Evolutionary conservation across 345 rosid genomes (phyloP), one percentile per base, ranked within the genome.

Genomic region (Brassica carinata): DNA sequence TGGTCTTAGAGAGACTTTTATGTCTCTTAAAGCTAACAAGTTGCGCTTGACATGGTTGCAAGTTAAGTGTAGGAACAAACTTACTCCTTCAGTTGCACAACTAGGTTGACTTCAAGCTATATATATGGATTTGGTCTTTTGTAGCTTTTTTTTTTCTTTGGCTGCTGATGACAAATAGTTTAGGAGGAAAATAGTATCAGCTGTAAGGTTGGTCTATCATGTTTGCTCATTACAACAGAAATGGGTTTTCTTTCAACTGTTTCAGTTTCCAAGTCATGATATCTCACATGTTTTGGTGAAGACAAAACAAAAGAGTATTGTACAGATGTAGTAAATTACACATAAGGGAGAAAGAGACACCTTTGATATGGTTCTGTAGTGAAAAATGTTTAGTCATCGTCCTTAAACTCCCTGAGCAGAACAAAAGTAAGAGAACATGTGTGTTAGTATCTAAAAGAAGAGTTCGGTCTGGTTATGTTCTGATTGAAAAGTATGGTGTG

Each of bases 321-420:
- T 71, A 72, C 77, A 65, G 15, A 69, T 34, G n/a, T 23, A 15
- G 33, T 34, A 34, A 34, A 34, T 1, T 34, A 34, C 38, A 36
- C 43, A 36, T 8, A 36, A 38, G 83, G 8, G 55, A 43, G 73
- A 67, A 72, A 26, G 17, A n/a, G 57, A 77, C 48, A 66, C 5
- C 40, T 55, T 71, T 8, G 51, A 64, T 36, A 5, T 70, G 65
- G 7, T 64, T 69, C 68, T 38, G 7, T 59, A 26, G n/a, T 48
- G n/a, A 26, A 65, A 45, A 48, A 29, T 51, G 18, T 61, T 85
- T 85, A 89, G 80, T 90, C 95, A 40, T 89, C 92, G 76, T 89
- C 95, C 73, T 86, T 89, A 82, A 88, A 88, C 82, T 88, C 91
- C 83, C 91, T 88, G 89, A 17, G 1, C 30, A 80, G 0, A 63